Conservation (phyloP, 2,329 filamentous ascomycete species). For the Coniochaeta pulveracea region DNA sequence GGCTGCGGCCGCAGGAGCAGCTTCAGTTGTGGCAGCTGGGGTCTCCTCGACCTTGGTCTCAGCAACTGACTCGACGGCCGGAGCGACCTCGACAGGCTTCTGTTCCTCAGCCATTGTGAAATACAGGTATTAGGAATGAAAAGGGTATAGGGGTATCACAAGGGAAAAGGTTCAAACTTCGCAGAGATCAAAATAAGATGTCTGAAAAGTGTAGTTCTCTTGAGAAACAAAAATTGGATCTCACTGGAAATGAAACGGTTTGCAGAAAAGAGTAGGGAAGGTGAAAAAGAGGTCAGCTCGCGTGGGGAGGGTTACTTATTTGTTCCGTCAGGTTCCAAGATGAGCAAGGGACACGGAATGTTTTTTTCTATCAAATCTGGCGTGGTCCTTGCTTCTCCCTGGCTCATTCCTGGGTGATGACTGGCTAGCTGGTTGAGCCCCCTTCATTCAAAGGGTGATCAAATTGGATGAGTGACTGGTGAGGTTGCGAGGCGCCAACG, state of each 20-base stretch:
- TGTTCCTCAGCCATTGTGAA: conserved; percentile 62
- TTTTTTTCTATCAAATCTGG: conserved; percentile 1
- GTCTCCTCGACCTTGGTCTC: conserved; percentile 16
- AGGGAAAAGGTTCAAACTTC: conserved; percentile 1
- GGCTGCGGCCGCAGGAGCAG: conserved; percentile 19
- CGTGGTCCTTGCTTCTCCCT: conserved; percentile 2
- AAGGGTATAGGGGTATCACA: conserved; percentile 24
- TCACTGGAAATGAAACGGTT: background rate
- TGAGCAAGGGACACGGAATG: background rate
- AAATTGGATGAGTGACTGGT: conserved; percentile 3
- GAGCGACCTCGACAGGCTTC: conserved; percentile 54
- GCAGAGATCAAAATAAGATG: conserved; percentile 19
- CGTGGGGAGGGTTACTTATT: conserved; percentile 3
- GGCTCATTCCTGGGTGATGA: conserved; percentile 1
- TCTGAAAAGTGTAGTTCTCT: background rate
- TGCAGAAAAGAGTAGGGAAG: background rate
- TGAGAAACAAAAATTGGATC: background rate
- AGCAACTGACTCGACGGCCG: conserved; percentile 24
- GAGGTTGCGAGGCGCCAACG: conserved; percentile 3
- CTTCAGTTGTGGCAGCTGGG: conserved; percentile 21
- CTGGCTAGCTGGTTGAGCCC: conserved; percentile 2
- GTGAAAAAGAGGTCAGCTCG: conserved; percentile 1
- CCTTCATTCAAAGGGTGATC: conserved; percentile 1
- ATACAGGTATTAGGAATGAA: conserved; percentile 17
- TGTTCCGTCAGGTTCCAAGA: conserved; percentile 4